Evolutionary conservation across 768 basidiomycete genomes (phyloP).

Genomic region (Auricularia cornea): DNA sequence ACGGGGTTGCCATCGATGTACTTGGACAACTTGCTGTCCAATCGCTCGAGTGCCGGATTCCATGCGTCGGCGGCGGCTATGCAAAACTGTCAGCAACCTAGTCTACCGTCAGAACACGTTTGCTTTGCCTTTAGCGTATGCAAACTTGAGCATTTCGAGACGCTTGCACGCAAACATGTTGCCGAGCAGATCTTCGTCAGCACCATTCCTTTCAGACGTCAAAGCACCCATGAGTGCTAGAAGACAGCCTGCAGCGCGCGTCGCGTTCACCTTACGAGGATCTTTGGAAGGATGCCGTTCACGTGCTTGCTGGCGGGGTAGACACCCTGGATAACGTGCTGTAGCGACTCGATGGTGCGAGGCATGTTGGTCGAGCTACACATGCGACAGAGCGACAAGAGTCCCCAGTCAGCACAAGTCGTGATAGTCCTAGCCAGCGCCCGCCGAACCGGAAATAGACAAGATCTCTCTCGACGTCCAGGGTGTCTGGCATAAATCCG

Average conservation of each 20-base stretch:
- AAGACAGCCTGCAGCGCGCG: neutral
- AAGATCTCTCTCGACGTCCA: constrained; percentile 30
- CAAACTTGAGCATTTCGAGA: constrained; percentile 49
- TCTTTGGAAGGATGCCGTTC: constrained; percentile 35
- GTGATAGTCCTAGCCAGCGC: neutral
- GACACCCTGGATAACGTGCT: constrained; percentile 65
- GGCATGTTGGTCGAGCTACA: constrained; percentile 66
- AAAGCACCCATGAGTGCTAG: neutral
- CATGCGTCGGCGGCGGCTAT: constrained; percentile 56
- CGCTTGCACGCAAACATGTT: constrained; percentile 63
- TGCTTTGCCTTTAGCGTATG: constrained; percentile 50
- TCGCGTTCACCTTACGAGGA: constrained; percentile 45
- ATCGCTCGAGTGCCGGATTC: constrained; percentile 49
- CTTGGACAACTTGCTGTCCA: constrained; percentile 61
- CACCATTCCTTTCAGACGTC: constrained; percentile 41
- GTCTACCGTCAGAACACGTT: neutral
- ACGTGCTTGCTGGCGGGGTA: constrained; percentile 50
- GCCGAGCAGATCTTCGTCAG: constrained; percentile 63
- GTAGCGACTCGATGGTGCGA: constrained; percentile 65
- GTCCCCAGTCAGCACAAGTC: neutral
- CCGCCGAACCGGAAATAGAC: constrained; percentile 49
- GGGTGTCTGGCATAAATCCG: constrained; percentile 49
- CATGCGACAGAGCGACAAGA: neutral
- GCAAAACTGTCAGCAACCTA: neutral
- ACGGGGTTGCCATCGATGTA: constrained; percentile 62